These are phyloP conservation scores for Rhizoctonia solani DNA, from an alignment of 1,284 basidiomycete species.

Conservation along the genomic window DNA sequence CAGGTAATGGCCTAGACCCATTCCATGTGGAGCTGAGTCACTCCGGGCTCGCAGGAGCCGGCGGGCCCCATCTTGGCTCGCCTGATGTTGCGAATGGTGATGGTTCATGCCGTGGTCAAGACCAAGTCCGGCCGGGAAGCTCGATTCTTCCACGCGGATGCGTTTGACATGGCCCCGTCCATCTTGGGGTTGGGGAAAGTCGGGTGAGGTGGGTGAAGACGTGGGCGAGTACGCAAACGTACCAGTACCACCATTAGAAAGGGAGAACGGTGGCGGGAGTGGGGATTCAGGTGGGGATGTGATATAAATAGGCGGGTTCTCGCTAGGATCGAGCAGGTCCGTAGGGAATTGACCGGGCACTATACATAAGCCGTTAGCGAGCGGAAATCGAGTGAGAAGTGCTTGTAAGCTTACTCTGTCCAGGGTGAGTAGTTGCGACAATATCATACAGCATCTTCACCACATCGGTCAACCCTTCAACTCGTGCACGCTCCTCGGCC, in stretches of 20 bases:
- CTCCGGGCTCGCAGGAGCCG: slow-evolving; percentile 51
- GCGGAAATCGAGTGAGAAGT: slow-evolving; percentile 18
- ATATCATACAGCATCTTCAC: slow-evolving; percentile 61
- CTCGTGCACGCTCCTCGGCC: slow-evolving; percentile 55
- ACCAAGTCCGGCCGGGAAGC: neutral
- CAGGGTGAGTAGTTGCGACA: slow-evolving; percentile 57
- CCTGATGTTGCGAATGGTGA: slow-evolving; percentile 43
- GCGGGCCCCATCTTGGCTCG: slow-evolving; percentile 42
- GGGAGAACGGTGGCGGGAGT: slow-evolving; percentile 42
- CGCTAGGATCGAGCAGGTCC: slow-evolving; percentile 59
- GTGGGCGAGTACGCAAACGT: slow-evolving; percentile 21
- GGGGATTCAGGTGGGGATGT: slow-evolving; percentile 53
- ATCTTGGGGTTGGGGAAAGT: slow-evolving; percentile 51
- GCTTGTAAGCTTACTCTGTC: slow-evolving; percentile 53
- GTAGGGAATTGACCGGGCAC: slow-evolving; percentile 63
- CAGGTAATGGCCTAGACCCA: slow-evolving; percentile 44
- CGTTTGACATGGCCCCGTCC: slow-evolving; percentile 13
- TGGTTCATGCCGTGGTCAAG: slow-evolving; percentile 15
- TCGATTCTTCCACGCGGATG: slow-evolving; percentile 11
- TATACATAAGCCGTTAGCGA: slow-evolving; percentile 42
- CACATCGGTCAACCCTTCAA: slow-evolving; percentile 47
- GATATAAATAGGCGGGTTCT: slow-evolving; percentile 66
- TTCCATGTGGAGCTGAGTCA: slow-evolving; percentile 55
- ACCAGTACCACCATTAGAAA: slow-evolving; percentile 22
- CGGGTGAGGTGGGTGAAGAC: slow-evolving; percentile 58